Percentiles rank a stretch among this genome's conserved stretches.
phyloP scores from a whole-genome alignment of 345 rosid genomes.

The Eucalyptus polybractea region DNA sequence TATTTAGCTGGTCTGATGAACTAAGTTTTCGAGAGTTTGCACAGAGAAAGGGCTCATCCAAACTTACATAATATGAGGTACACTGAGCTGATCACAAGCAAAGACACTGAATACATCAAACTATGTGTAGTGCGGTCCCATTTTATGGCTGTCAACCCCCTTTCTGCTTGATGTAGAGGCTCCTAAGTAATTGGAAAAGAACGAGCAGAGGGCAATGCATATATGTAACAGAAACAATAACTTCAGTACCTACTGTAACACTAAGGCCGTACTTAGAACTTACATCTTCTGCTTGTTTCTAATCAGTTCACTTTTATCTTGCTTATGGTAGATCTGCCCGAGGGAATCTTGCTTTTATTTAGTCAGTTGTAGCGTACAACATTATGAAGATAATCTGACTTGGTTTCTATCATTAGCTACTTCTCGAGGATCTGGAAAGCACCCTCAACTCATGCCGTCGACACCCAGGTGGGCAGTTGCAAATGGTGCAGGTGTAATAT shows the following conservation, averaged over 20 bases:
- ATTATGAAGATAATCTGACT: background rate
- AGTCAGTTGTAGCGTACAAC: background rate
- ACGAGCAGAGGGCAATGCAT: background rate
- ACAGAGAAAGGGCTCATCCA: background rate
- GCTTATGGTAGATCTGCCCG: background rate
- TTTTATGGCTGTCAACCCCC: background rate
- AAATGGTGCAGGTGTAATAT: conserved; percentile 95
- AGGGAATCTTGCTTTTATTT: background rate
- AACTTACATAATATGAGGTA: background rate
- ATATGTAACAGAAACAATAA: background rate
- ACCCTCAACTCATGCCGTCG: conserved; percentile 90
- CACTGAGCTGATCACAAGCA: background rate
- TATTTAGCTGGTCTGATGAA: background rate
- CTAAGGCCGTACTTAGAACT: background rate
- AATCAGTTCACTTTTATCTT: background rate
- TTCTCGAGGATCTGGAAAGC: conserved; percentile 94
- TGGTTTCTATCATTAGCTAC: conserved; percentile 26
- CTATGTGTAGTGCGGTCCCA: background rate
- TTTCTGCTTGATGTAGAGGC: background rate
- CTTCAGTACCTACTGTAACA: background rate
- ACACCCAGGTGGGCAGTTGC: conserved; percentile 99
- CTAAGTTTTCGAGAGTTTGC: background rate
- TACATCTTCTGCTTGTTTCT: background rate
- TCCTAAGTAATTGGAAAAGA: background rate
- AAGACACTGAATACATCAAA: background rate